phyloP scores from a whole-genome alignment of 306 rosid species.

The Trifolium fragiferum region DNA sequence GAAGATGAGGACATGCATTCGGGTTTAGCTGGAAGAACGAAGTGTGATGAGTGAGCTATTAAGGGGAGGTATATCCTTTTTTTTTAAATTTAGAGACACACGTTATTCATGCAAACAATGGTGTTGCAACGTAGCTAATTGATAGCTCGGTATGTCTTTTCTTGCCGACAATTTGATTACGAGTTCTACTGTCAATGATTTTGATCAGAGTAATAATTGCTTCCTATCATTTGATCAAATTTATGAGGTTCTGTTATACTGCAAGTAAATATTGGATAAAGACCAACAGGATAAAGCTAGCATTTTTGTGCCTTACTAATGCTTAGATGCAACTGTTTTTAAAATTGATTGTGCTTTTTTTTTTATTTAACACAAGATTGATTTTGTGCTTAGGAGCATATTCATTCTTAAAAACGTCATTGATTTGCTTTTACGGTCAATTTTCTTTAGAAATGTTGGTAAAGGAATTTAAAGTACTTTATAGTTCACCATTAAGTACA shows the following conservation, averaged over 20 bases:
- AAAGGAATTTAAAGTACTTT: slow-evolving; percentile 13
- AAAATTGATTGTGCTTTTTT: background rate
- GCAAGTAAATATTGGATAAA: slow-evolving; percentile 38
- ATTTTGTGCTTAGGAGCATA: slow-evolving; percentile 27
- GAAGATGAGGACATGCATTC: slow-evolving; percentile 43
- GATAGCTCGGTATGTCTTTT: slow-evolving; percentile 50
- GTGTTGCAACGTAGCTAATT: slow-evolving; percentile 52
- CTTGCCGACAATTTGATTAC: slow-evolving; percentile 48
- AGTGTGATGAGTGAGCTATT: slow-evolving; percentile 48
- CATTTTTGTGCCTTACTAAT: slow-evolving; percentile 41
- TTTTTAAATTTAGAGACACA: slow-evolving; percentile 38
- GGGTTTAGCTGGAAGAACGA: slow-evolving; percentile 47
- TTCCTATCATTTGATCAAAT: slow-evolving; percentile 30
- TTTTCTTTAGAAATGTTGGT: slow-evolving; percentile 31
- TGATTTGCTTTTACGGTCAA: slow-evolving; percentile 12
- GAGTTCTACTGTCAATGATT: slow-evolving; percentile 35
- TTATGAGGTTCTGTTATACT: slow-evolving; percentile 40
- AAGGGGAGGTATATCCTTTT: slow-evolving; percentile 31
- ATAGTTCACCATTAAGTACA: slow-evolving; percentile 10
- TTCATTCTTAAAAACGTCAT: slow-evolving; percentile 1
- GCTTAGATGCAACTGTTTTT: slow-evolving; percentile 33
- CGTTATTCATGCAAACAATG: slow-evolving; percentile 49
- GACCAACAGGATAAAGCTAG: slow-evolving; percentile 40
- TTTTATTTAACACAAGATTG: background rate
- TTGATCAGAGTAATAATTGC: slow-evolving; percentile 39